Percentiles rank a stretch among this genome's conserved stretches.
phyloP scores from a whole-genome alignment of 257 asterid species.

The Vinca minor region DNA sequence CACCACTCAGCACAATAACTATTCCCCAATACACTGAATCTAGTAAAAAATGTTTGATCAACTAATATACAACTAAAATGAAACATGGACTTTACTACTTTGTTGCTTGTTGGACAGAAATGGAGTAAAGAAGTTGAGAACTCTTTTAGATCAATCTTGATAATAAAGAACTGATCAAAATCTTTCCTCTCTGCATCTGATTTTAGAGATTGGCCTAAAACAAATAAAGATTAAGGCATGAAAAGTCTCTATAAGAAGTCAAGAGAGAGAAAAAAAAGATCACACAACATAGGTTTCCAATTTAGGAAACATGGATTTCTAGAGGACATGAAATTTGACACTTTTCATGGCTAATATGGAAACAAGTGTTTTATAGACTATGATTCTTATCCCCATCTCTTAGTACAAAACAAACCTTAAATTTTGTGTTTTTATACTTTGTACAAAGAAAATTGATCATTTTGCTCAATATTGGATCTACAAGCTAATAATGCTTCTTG shows the following conservation, averaged over 20 bases:
- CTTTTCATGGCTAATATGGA: neutral
- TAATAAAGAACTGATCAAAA: no score
- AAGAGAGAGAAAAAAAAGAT: neutral
- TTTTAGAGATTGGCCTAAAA: no score
- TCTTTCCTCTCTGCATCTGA: no score
- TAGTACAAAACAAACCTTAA: neutral
- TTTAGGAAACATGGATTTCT: neutral
- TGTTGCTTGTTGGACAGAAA: neutral
- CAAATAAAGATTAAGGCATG: no score
- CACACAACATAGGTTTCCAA: neutral
- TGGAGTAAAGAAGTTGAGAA: neutral
- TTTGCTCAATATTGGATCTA: slow-evolving; percentile 11
- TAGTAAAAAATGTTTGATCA: no score
- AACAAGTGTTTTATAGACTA: neutral
- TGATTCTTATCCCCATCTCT: neutral
- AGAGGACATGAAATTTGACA: neutral
- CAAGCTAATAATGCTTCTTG: slow-evolving; percentile 21
- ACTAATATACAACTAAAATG: no score
- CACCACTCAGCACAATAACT: no score
- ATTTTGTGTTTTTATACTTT: neutral
- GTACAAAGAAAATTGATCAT: slow-evolving; percentile 24
- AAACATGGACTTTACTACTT: neutral
- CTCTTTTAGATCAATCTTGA: no score
- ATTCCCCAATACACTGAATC: no score
- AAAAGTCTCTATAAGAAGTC: neutral